Percentiles rank a stretch among this genome's conserved stretches.
These are phyloP conservation scores for Phaeosphaeriaceae sp. DNA, from an alignment of 2,329 filamentous ascomycete genomes.

Conservation along the genomic window DNA sequence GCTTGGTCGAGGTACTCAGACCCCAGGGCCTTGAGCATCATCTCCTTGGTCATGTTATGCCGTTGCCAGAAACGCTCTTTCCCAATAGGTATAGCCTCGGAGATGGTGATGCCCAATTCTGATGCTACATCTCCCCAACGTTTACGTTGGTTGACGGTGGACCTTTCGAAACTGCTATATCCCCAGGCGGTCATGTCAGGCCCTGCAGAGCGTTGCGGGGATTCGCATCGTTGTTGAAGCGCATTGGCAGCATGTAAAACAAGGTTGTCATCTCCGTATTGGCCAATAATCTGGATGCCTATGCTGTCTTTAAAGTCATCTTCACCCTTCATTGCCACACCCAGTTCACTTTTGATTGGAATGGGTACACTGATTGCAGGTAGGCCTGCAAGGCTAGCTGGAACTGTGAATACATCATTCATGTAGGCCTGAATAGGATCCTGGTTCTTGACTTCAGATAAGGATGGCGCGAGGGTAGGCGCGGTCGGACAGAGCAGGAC, in stretches of 20 bases:
- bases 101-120: neutral
- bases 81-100: neutral
- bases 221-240: conserved; percentile 15
- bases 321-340: conserved; percentile 34
- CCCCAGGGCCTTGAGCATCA: neutral
- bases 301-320: conserved; percentile 45
- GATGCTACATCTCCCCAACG: neutral
- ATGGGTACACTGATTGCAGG: conserved; percentile 86
- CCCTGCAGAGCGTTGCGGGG: conserved; percentile 4
- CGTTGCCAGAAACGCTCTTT: neutral
- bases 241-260: conserved; percentile 64
- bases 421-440: conserved; percentile 76
- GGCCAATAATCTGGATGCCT: conserved; percentile 79
- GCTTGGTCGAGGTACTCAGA: neutral
- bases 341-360: conserved; percentile 41
- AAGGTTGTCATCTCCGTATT: conserved; percentile 76
- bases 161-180: neutral
- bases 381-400: conserved; percentile 88
- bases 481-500: conserved; percentile 88
- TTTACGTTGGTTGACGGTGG: neutral
- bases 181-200: conserved; percentile 23
- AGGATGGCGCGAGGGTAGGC: conserved; percentile 72
- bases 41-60: neutral
- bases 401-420: conserved; percentile 96
- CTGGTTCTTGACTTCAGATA: conserved; percentile 64